Conservation (phyloP, 2,329 filamentous ascomycete genomes). For the Paraphaeosphaeria minitans region DNA sequence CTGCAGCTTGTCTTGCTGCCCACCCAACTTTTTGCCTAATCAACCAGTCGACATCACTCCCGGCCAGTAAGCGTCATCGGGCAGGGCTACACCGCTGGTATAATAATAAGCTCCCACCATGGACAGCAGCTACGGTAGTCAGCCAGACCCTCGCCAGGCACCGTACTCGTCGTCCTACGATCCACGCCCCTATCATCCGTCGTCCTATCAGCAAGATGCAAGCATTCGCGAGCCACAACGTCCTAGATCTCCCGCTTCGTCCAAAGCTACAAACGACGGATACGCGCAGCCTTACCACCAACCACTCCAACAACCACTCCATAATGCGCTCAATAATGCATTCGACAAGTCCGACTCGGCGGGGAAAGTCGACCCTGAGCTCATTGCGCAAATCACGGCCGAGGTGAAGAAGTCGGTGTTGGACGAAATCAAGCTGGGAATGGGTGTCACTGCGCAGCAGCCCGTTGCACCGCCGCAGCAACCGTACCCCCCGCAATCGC, state of each 20-base stretch:
- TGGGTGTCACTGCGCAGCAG: constrained; percentile 32
- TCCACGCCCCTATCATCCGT: constrained; percentile 20
- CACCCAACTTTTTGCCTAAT: constrained; percentile 11
- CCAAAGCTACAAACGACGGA: constrained; percentile 37
- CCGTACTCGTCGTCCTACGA: constrained; percentile 27
- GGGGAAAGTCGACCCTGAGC: constrained; percentile 61
- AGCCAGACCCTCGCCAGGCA: constrained; percentile 23
- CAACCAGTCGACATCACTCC: constrained; percentile 12
- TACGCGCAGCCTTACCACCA: constrained; percentile 49
- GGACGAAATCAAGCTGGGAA: constrained; percentile 53
- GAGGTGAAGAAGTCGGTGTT: constrained; percentile 56
- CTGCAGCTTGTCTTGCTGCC: constrained; percentile 29
- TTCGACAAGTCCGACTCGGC: constrained; percentile 58
- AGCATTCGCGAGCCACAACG: constrained; percentile 29
- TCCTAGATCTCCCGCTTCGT: constrained; percentile 38
- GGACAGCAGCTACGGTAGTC: constrained; percentile 27
- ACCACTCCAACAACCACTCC: constrained; percentile 58
- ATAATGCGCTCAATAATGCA: constrained; percentile 62
- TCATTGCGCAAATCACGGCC: constrained; percentile 67
- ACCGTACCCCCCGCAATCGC: constrained; percentile 46
- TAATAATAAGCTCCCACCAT: constrained; percentile 16
- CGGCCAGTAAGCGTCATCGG: constrained; percentile 25
- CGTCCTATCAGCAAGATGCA: constrained; percentile 33
- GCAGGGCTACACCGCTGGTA: constrained; percentile 21
- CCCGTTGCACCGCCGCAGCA: constrained; percentile 43